Evolutionary conservation across 768 basidiomycete genomes (phyloP), one percentile per base, ranked within the genome.

Genomic region (Pulveroboletus sp.): DNA sequence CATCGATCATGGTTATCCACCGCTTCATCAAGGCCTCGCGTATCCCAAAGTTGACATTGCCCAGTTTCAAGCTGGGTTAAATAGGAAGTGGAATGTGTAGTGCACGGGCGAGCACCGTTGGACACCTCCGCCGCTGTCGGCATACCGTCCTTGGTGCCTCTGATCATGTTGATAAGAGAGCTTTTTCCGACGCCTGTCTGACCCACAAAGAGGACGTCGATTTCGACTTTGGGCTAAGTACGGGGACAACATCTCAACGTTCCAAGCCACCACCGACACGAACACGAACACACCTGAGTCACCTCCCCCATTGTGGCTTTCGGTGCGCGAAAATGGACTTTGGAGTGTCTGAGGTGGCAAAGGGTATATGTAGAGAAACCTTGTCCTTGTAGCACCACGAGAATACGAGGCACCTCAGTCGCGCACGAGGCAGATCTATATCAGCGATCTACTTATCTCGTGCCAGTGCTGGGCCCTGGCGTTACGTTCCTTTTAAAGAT

Each of bases 161-260:
- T 53, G 50, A 63, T 39, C 62, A 63, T 65, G 23, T 63, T 63
- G 43, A 60, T 49, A 20, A 63, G 40, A 1, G 63, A 34, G 40
- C 62, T 63, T 39, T 63, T 63, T 5, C 62, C 62, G 32, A 59
- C 52, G 2, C 62, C 62, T 32, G 62, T 63, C 38, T 57, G 57
- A 21, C 62, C 62, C 25, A 52, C 63, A 16, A 63, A 54, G 14
- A 63, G 31, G 37, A 63, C 45, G 14, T 63, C 54, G 40, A 50
- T 43, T 42, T 51, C 45, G 23, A 20, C 10, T 14, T 9, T 44
- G 24, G 36, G 25, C 62, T 62, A 45, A 11, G 35, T 32, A 6
- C 8, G 36, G n/a, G 19, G 25, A 45, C 5, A 21, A 39, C 14
- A 47, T 48, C 25, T 63, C 29, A 51, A 21, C 17, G n/a, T n/a